phyloP scores from a whole-genome alignment of 371 early-diverging fungal species.

The Dinochytrium kinnereticum region DNA sequence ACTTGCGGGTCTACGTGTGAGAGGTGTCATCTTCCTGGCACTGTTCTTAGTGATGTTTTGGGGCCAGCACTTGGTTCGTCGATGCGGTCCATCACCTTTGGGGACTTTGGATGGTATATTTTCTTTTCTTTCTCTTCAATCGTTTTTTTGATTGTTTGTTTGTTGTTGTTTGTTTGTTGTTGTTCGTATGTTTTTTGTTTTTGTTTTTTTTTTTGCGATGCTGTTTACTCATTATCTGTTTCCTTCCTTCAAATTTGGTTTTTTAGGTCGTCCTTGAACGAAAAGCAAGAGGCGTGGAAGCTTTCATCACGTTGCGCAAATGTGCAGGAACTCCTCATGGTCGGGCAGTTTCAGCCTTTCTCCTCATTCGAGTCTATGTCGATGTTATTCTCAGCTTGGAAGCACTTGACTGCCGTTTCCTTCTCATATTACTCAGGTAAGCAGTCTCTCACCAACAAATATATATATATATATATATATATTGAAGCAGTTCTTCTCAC shows the following conservation, averaged over 20 bases:
- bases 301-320: neutral
- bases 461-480: neutral
- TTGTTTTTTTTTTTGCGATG: neutral
- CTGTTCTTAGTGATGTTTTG: neutral
- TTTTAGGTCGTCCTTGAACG: neutral
- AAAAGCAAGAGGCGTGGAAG: slow-evolving; percentile 12
- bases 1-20: neutral
- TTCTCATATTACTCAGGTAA: slow-evolving; percentile 14
- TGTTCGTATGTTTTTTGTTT: no score
- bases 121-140: neutral
- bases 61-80: neutral
- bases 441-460: neutral
- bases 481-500: neutral
- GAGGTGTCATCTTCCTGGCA: neutral
- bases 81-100: neutral
- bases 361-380: neutral
- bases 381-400: neutral
- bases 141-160: neutral
- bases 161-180: no score
- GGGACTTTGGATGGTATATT: slow-evolving; percentile 9
- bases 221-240: neutral
- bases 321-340: neutral
- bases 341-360: slow-evolving; percentile 2
- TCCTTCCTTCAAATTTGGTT: neutral
- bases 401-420: neutral